Conservation (phyloP, 345 rosid genomes). For the Populus nigra region DNA sequence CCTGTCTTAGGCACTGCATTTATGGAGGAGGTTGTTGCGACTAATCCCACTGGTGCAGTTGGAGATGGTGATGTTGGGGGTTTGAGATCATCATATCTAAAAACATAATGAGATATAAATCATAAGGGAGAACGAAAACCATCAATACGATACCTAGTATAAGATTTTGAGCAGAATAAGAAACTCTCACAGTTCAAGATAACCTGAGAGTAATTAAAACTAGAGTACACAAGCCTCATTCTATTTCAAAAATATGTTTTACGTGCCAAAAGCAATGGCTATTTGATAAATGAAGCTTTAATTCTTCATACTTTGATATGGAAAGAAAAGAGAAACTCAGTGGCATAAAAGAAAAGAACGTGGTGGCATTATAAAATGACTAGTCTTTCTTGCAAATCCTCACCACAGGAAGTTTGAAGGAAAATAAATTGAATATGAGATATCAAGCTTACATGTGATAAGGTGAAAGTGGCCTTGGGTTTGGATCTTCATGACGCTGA, state of each 20-base stretch:
- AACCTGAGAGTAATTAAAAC: too few species aligned
- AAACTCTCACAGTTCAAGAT: not conserved
- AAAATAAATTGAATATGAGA: constrained; percentile 1
- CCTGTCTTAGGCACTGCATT: constrained; percentile 10
- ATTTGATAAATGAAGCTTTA: not conserved
- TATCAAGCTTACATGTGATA: constrained; percentile 52
- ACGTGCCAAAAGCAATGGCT: not conserved
- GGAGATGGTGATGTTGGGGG: constrained; percentile 50
- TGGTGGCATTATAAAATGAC: not conserved
- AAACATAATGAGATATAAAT: not conserved
- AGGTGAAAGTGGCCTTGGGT: constrained; percentile 54
- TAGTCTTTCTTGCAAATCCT: not conserved
- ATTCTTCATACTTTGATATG: too few species aligned
- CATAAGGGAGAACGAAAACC: constrained; percentile 1
- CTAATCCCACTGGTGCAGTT: constrained; percentile 15
- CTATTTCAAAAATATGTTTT: not conserved
- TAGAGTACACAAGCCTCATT: not conserved
- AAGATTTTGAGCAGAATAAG: not conserved
- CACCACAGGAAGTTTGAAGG: not conserved
- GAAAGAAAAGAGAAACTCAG: not conserved
- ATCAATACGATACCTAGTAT: constrained; percentile 26
- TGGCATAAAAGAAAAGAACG: not conserved
- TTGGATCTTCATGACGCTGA: constrained; percentile 22
- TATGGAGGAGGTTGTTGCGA: not conserved
- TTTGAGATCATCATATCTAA: constrained; percentile 43